Base-by-base conservation (phyloP, 192 early-diverging fungal genomes). In the Chytriomyces confervae region DNA sequence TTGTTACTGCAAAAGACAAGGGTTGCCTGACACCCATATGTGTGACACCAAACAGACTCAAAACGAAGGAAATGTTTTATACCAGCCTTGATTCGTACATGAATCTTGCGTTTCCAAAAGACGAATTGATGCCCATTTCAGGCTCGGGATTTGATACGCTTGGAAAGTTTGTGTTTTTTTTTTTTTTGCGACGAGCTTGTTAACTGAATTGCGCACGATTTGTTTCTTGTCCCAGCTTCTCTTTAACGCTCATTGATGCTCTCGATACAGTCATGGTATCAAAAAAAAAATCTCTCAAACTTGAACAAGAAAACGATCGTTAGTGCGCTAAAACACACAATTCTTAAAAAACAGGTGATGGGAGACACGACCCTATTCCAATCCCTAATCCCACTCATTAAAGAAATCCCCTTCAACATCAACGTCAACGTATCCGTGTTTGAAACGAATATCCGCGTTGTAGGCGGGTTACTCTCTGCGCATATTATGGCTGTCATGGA, bases 341-440 rank as follows among this genome's bases (percentile, higher is more conserved):
- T 44, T 18, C n/a, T n/a, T n/a, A n/a, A 36, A 36, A 36, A 36
- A 13, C 74, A 89, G 88, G 76, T 91, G 49, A 81, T 95, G 51
- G 91, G 91, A 36, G 89, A 95, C 74, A 82, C 80, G 50, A 75
- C 65, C 8, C 84, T 75, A 50, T 95, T 95, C 82, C 80, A 85
- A 49, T 48, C 85, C 43, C 87, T 87, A 9, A 81, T 92, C 36
- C 76, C 80, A 18, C 82, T 90, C 43, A 78, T 90, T 27, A 60
- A 87, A 48, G 79, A 89, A 23, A 82, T 92, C 1, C 80, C 85
- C 48, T 94, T 94, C 75, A 83, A 93, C 81, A 83, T 91, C 65
- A 89, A 95, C 84, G 91, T 86, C 69, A 86, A 90, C 68, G 93
- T 98, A 7, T 93, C 93, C 80, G 92, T 96, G 11, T 97, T 97